A percentile compares a stretch with the other conserved stretches of the same genome.
These are phyloP conservation scores for Scheffersomyces lignicola DNA, from an alignment of 1,139 yeast species.

Conservation along the genomic window DNA sequence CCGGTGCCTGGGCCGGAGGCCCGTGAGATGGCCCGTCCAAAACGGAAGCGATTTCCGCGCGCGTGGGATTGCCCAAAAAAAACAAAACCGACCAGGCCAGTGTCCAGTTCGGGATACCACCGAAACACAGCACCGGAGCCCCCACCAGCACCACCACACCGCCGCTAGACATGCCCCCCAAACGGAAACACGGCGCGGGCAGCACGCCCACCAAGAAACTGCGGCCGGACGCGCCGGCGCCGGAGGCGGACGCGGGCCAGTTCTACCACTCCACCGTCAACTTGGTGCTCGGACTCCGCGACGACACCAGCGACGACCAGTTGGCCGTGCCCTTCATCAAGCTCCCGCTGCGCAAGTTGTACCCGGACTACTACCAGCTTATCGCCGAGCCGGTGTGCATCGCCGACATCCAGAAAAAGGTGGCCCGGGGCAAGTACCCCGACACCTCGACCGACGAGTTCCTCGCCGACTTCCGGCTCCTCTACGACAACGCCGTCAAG, in stretches of 20 bases:
- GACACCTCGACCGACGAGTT: conserved; percentile 37
- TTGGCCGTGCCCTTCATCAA: conserved; percentile 59
- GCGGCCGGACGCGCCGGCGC: conserved; percentile 14
- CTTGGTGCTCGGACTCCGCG: conserved; percentile 27
- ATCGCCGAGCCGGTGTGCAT: conserved; percentile 68
- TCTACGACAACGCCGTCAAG: conserved; percentile 58
- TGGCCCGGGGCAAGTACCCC: conserved; percentile 33
- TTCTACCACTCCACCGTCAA: conserved; percentile 29
- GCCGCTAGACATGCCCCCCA: conserved; percentile 25
- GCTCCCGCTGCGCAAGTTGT: conserved; percentile 70
- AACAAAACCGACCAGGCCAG: conserved; percentile 7
- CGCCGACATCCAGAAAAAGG: conserved; percentile 57
- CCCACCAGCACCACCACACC: too few species aligned
- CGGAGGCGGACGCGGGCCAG: conserved; percentile 24
- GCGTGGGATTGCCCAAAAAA: conserved; percentile 6
- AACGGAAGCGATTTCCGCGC: too few species aligned
- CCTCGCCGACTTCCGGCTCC: conserved; percentile 52
- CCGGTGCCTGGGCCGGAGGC: too few species aligned
- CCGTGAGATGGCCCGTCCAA: too few species aligned
- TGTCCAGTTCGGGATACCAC: conserved; percentile 2
- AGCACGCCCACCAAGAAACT: conserved; percentile 15
- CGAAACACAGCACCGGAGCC: conserved; percentile 1
- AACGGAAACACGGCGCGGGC: conserved; percentile 25
- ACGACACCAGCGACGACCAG: conserved; percentile 27
- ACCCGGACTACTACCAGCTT: conserved; percentile 79